phyloP scores from a whole-genome alignment of 2,329 filamentous ascomycete species.

The Rhynchosporium agropyri region DNA sequence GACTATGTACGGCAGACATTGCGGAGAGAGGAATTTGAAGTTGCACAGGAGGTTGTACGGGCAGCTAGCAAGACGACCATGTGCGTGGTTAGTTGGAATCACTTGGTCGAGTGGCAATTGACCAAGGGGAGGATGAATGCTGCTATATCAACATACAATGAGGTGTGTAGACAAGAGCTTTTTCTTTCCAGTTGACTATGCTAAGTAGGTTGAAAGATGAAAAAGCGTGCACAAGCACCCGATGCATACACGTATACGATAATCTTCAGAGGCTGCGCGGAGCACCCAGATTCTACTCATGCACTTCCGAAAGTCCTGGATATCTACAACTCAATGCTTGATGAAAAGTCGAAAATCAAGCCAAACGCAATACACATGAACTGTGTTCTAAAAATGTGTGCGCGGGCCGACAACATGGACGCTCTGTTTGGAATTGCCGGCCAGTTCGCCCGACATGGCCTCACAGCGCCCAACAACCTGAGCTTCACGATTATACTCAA shows the following conservation, averaged over 20 bases:
- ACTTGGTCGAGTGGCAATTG: constrained; percentile 74
- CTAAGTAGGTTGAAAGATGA: constrained; percentile 68
- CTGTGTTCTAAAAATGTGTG: constrained; percentile 81
- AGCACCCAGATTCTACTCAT: constrained; percentile 57
- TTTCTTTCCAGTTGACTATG: constrained; percentile 17
- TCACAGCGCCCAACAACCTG: constrained; percentile 64
- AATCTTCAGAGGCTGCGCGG: constrained; percentile 74
- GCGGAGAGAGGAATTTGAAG: constrained; percentile 57
- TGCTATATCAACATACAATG: constrained; percentile 85
- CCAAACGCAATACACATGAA: constrained; percentile 85
- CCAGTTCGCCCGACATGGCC: constrained; percentile 67
- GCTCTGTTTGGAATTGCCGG: constrained; percentile 75
- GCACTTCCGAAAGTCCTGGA: constrained; percentile 70
- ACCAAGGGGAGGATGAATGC: constrained; percentile 58
- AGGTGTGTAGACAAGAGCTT: constrained; percentile 53
- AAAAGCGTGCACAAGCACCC: constrained; percentile 82
- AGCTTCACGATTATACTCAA: constrained; percentile 87
- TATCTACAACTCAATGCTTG: constrained; percentile 76
- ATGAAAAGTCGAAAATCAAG: constrained; percentile 62
- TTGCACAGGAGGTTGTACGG: constrained; percentile 70
- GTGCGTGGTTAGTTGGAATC: constrained; percentile 84
- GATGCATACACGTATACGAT: constrained; percentile 83
- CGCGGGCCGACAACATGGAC: constrained; percentile 74
- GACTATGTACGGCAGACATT: constrained; percentile 67
- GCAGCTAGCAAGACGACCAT: constrained; percentile 66